These are phyloP conservation scores for Cochlearia excelsa DNA, from an alignment of 345 rosid genomes.

Conservation along the genomic window DNA sequence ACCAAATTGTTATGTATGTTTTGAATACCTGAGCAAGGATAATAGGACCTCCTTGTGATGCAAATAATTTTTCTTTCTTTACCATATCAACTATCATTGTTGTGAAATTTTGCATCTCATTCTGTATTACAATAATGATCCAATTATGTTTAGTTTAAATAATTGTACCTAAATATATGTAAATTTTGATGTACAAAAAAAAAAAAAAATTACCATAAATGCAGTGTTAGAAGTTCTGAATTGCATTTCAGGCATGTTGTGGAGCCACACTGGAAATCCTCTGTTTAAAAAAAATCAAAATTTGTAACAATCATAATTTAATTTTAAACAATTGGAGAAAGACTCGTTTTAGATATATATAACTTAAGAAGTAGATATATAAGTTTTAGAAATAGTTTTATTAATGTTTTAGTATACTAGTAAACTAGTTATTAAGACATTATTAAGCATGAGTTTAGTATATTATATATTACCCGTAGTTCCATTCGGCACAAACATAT, in stretches of 20 bases:
- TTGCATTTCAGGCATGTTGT: conserved; percentile 43
- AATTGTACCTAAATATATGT: background rate
- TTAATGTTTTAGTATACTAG: no score
- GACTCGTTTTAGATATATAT: no score
- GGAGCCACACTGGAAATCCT: conserved; percentile 71
- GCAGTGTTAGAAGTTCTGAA: conserved; percentile 50
- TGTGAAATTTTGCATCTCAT: conserved; percentile 75
- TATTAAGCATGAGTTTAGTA: no score
- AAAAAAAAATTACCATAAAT: conserved; percentile 40
- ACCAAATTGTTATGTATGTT: conserved; percentile 20
- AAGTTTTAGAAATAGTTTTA: no score
- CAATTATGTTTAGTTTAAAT: background rate
- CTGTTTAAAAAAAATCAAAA: conserved; percentile 11
- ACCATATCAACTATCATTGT: conserved; percentile 58
- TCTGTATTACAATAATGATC: conserved; percentile 18
- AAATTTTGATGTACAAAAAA: background rate
- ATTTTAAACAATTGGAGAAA: no score
- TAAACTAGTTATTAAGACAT: no score
- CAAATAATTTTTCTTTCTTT: conserved; percentile 53
- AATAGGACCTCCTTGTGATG: conserved; percentile 80
- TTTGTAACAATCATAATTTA: background rate
- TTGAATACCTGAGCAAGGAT: conserved; percentile 56
- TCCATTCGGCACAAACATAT: conserved; percentile 61
- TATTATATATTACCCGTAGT: conserved; percentile 42
- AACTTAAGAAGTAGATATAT: no score